These are phyloP conservation scores for Sequoia sempervirens DNA, from an alignment of 75 land plant genomes.

Conservation along the genomic window DNA sequence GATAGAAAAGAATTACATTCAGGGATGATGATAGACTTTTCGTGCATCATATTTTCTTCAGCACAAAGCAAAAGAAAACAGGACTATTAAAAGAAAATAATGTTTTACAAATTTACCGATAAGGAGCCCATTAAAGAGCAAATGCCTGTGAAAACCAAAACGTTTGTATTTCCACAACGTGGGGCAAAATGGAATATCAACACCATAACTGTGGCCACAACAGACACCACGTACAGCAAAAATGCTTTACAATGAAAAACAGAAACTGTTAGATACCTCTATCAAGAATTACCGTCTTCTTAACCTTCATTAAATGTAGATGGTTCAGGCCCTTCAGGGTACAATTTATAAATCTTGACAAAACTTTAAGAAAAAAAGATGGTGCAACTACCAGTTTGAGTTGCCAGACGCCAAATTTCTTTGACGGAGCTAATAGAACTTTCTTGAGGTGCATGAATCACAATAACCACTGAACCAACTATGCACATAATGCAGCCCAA, in stretches of 20 bases:
- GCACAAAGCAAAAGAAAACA: constrained; percentile 7
- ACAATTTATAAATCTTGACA: neutral
- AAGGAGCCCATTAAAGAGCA: no score
- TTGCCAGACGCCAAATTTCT: constrained; percentile 72
- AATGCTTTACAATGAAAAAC: constrained; percentile 44
- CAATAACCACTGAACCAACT: constrained; percentile 70
- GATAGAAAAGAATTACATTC: neutral
- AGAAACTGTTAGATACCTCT: constrained; percentile 16
- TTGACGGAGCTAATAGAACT: no score
- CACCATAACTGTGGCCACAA: no score
- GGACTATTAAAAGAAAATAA: neutral
- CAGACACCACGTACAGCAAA: constrained; percentile 57
- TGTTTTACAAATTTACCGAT: constrained; percentile 45
- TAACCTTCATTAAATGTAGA: neutral
- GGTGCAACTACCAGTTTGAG: constrained; percentile 50
- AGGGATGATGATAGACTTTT: neutral
- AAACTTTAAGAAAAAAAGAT: neutral
- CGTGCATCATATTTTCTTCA: neutral
- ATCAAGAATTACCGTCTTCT: no score
- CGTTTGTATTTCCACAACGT: no score
- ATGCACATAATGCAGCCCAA: constrained; percentile 81
- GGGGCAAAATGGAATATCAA: no score
- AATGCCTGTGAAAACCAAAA: no score
- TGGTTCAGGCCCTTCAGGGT: neutral
- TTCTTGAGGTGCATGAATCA: constrained; percentile 77